Base-by-base conservation (phyloP, 345 rosid species). In the Euphorbia peplus region DNA sequence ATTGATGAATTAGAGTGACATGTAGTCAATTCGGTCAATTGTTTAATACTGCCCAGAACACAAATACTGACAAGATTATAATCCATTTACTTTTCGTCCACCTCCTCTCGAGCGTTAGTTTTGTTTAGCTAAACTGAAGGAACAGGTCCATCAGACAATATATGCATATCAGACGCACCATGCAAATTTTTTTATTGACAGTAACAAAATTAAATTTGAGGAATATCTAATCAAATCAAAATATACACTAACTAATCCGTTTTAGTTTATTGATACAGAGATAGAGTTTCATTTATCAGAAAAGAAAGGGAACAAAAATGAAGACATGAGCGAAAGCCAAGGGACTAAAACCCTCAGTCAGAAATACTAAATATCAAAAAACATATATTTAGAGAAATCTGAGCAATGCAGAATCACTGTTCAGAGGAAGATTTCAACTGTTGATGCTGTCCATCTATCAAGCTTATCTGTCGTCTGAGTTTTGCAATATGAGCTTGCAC, bases 361-460 rank as follows among this genome's bases (percentile, higher is more conserved):
- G 47, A 42, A 42, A 39, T 39, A 39, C 4, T 39, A 44, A 60
- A 73, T n/a, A n/a, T n/a, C n/a, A n/a, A n/a, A n/a, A 67, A 62
- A 41, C 10, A 64, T 25, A 71, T 19, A 44, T 66, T 70, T 66
- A 47, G 41, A 41, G 71, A 66, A 69, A 37, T 24, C 58, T 62
- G 42, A 46, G 57, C 37, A 56, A 32, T 26, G 69, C 48, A 63
- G 19, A 66, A 58, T 87, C 80, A 87, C 69, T 81, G 88, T 35
- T 84, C 87, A 30, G 88, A 80, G 4, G 85, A 47, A 60, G 90
- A 66, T 79, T 80, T 87, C 65, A 83, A 59, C 11, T 82, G 86
- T 69, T 84, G 92, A 67, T 86, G 82, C 83, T 82, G 88, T 71
- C 91, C 79, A 67, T 77, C 73, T 67, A 76, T 67, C 62, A 68